Base-by-base conservation (phyloP, 2,329 filamentous ascomycete genomes). In the Fusarium xylarioides region DNA sequence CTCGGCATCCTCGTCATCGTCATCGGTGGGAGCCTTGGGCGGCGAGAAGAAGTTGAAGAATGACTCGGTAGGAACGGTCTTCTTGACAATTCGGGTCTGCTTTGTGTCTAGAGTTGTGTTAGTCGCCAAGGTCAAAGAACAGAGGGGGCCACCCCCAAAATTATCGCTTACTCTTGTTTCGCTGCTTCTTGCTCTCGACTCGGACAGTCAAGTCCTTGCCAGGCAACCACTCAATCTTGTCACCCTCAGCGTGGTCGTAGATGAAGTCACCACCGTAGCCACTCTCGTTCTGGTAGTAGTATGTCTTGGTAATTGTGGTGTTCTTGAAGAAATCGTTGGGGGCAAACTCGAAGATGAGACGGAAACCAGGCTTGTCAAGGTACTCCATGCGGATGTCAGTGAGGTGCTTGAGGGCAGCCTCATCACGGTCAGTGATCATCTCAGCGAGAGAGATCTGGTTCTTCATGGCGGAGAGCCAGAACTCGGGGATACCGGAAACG, bases 1-100 rank as follows among this genome's bases (percentile, higher is more conserved):
- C 62, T 92, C 91, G 68, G 93, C 91, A 75, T 95, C 92, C 40
- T 91, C 92, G 71, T 95, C 92, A 46, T 90, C 80, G 19, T 87
- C 85, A 55, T 94, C 93, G 55, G 86, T 88, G 34, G 94, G 96
- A 69, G 94, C 92, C 85, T 94, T 94, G 52, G 96, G 97, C 32
- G 96, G 96, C 61, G 95, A 95, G 88, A 99, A 99, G 91, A 98
- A 98, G 89, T 97, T 97, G 91, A 95, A 95, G 89, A 99, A 99
- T 5, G 96, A 98, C 83, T 98, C 96, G 66, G 95, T 98, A 42
- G 96, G 96, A 52, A 99, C 96, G 4, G 95, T 98, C 88, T 98
- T 97, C 91, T 98, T 98, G 76, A 99, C 95, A 76, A 99, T 94
- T 76, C 96, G 94, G 70, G 96, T 99, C 84, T 99, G 96, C 88